phyloP scores from a whole-genome alignment of 345 rosid species.

The Pseudoturritis turrita region DNA sequence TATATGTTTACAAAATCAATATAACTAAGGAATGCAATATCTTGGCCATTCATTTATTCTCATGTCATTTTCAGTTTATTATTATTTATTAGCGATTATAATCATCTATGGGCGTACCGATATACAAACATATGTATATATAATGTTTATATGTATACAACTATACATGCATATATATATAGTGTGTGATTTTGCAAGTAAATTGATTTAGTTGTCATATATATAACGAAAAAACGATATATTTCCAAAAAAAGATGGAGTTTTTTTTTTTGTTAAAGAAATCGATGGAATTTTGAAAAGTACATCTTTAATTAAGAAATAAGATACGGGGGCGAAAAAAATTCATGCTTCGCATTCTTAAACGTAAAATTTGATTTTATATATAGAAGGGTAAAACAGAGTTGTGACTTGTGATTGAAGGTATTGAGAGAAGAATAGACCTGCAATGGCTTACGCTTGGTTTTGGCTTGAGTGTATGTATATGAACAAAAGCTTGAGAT shows the following conservation, averaged over 20 bases:
- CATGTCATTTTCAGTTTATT: neutral
- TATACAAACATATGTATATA: too few relatives aligned
- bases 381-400: neutral
- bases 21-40: too few relatives aligned
- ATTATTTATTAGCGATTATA: neutral
- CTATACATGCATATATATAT: too few relatives aligned
- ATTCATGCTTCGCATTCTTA: neutral
- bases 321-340: neutral
- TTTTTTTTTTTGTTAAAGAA: too few relatives aligned
- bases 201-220: neutral
- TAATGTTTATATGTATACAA: too few relatives aligned
- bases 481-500: constrained; percentile 76
- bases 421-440: constrained; percentile 25
- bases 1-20: too few relatives aligned
- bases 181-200: too few relatives aligned
- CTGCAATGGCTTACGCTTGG: constrained; percentile 90
- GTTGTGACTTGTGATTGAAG: too few relatives aligned
- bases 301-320: neutral
- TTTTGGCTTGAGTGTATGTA: constrained; percentile 48
- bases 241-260: too few relatives aligned
- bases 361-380: neutral
- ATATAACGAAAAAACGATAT: neutral
- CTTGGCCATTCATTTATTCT: neutral
- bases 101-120: neutral
- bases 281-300: neutral